These are phyloP conservation scores for Lactarius indigo DNA, from an alignment of 768 basidiomycete genomes.

Conservation along the genomic window DNA sequence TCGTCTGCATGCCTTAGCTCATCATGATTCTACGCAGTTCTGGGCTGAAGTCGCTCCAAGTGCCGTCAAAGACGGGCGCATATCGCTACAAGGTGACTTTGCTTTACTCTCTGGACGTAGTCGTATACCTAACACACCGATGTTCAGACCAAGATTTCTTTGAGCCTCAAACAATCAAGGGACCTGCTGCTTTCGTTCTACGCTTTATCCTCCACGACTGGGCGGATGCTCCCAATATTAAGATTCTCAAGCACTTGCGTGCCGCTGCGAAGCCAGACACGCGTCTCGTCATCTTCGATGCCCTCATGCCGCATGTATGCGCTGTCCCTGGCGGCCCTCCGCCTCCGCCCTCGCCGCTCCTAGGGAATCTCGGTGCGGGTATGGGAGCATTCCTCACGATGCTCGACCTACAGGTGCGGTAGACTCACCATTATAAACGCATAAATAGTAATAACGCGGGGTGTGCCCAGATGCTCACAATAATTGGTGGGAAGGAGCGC, in stretches of 20 bases:
- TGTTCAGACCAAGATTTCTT: constrained; percentile 20
- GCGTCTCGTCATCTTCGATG: constrained; percentile 28
- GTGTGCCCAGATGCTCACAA: constrained; percentile 32
- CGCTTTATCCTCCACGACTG: constrained; percentile 31
- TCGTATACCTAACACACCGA: background rate
- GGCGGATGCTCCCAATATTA: constrained; percentile 18
- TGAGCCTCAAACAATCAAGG: constrained; percentile 25
- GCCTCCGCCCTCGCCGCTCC: constrained; percentile 12
- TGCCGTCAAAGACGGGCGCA: background rate
- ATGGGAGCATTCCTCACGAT: constrained; percentile 8
- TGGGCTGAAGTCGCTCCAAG: constrained; percentile 10
- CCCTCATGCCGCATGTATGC: constrained; percentile 23
- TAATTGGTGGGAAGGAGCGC: constrained; percentile 33
- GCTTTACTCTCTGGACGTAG: background rate
- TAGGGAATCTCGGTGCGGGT: constrained; percentile 14
- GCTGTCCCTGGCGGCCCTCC: background rate
- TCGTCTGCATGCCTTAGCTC: background rate
- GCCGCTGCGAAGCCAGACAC: constrained; percentile 26
- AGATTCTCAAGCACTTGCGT: constrained; percentile 27
- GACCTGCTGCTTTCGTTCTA: constrained; percentile 28
- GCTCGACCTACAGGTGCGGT: constrained; percentile 14
- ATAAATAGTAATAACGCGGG: background rate
- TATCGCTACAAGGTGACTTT: constrained; percentile 13
- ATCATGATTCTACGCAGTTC: constrained; percentile 1
- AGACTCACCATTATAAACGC: background rate